Base-by-base conservation (phyloP, 2,329 filamentous ascomycete species). In the Aspergillus brasiliensis region DNA sequence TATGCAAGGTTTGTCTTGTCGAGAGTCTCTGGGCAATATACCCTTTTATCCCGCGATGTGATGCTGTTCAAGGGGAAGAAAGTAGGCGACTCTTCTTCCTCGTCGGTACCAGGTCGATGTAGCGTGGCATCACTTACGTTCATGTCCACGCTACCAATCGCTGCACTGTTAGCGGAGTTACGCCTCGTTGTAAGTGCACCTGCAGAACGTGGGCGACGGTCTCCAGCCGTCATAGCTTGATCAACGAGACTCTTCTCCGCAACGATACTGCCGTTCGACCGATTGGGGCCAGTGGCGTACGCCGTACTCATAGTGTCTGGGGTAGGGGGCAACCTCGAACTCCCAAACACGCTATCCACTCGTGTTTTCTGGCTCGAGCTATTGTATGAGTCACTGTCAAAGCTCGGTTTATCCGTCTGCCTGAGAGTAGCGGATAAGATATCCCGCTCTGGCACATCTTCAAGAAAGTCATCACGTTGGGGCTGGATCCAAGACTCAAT, bases 301-400 rank as follows among this genome's bases (percentile, higher is more conserved):
- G 74, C 73, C 2, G 76, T 78, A 49, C 74, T 78, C 77, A 79
- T 78, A 2, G 77, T 79, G 55, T 79, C 77, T 3, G 77, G 77
- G 1, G 77, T 79, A 11, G 76, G 77, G 19, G 77, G 77, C 4
- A 79, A 67, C 15, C 68, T 71, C 10, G 70, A 64, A 5, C 70
- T 68, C 2, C 68, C 74, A 55, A 78, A 78, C 2, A 76, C 60
- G 13, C 66, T 66, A 25, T 76, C 73, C 34, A 72, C 51, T 17
- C 66, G 67, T n/a, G 69, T 67, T 8, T 68, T 72, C 17, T 68
- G 67, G 37, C 60, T 69, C 5, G 68, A 63, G 25, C 69, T 67
- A 34, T 64, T 63, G 34, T 61, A 67, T 11, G 75, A 65, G 15
- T 68, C 68, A n/a, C 64, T 64, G 3, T 66, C 68, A 51, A 67